These are phyloP conservation scores for Amauroascus niger DNA, from an alignment of 2,329 filamentous ascomycete genomes.

Conservation along the genomic window DNA sequence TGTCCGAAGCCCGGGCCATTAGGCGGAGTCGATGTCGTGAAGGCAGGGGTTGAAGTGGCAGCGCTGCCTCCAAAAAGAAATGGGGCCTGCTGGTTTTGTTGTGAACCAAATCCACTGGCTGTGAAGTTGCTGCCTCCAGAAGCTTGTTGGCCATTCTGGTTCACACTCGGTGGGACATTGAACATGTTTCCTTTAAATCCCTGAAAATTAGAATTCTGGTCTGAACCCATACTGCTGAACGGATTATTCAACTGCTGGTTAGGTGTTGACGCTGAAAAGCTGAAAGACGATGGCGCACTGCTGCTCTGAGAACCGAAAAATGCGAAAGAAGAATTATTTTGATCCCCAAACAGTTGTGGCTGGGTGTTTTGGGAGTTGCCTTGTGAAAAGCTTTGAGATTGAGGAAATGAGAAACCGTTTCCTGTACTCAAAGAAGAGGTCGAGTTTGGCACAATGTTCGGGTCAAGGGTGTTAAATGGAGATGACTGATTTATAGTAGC, in stretches of 20 bases:
- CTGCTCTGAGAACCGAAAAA: conserved; percentile 16
- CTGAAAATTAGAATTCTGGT: conserved; percentile 20
- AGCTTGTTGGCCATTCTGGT: conserved; percentile 15
- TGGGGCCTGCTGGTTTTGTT: conserved; percentile 5
- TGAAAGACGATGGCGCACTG: conserved; percentile 26
- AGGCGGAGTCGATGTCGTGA: conserved; percentile 14
- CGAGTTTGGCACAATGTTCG: conserved; percentile 23
- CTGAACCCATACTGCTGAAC: conserved; percentile 26
- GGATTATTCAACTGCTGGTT: conserved; percentile 26
- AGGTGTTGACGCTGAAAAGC: conserved; percentile 24
- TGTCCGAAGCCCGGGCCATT: conserved; percentile 24
- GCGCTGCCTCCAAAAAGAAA: conserved; percentile 7
- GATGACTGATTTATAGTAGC: conserved; percentile 17
- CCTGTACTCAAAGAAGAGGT: conserved; percentile 17
- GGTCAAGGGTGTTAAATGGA: conserved; percentile 26
- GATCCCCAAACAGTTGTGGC: conserved; percentile 26
- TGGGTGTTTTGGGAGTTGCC: conserved; percentile 23
- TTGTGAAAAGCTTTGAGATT: conserved; percentile 30
- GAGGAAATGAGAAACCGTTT: conserved; percentile 30
- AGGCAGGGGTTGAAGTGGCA: conserved; percentile 7
- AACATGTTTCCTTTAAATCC: conserved; percentile 30
- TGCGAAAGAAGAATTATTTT: conserved; percentile 17
- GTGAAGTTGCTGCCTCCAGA: conserved; percentile 3
- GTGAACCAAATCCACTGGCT: conserved; percentile 11
- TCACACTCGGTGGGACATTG: conserved; percentile 21